phyloP scores from a whole-genome alignment of 129 eudicot genomes.

The sunflower (Helianthus annuus) region HanXRQr2.0-SUNRISE NC_035447.2:61396233-61396732 shows the following conservation, averaged over 20 bases:
- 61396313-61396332: constrained; percentile 14
- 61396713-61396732: constrained; percentile 23
- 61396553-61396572: constrained; percentile 50
- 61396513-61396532: constrained; percentile 14
- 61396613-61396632: constrained; percentile 26
- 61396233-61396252: too few species aligned
- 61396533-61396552: background rate
- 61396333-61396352: background rate
- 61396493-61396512: constrained; percentile 25
- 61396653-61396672: constrained; percentile 27
- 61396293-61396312: constrained; percentile 11
- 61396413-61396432: constrained; percentile 7
- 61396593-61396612: constrained; percentile 26
- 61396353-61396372: constrained; percentile 4
- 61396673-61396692: constrained; percentile 7
- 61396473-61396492: background rate
- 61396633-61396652: constrained; percentile 6
- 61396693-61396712: constrained; percentile 4
- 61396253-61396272: background rate
- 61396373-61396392: background rate
- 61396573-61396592: constrained; percentile 53
- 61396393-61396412: background rate
- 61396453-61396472: constrained; percentile 10
- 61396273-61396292: background rate
- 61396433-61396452: constrained; percentile 22